A percentile compares a stretch with the other conserved stretches of the same genome.
Evolutionary conservation across 208 protist genomes (phyloP).

Genomic region (Histomonas meleagridis): DNA sequence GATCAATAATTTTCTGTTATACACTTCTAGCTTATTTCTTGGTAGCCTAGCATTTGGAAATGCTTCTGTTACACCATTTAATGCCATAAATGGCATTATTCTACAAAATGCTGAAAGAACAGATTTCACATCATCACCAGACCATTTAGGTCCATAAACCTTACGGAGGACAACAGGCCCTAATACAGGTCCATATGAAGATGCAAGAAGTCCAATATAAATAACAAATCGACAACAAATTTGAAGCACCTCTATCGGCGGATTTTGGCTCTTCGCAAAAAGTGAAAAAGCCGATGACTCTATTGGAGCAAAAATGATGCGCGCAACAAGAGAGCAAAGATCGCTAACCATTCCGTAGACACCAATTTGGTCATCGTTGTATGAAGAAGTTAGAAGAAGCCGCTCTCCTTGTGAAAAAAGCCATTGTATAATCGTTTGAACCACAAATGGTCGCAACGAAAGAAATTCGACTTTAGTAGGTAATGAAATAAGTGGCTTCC

Average conservation of each 20-base stretch:
- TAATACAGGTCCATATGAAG: background rate
- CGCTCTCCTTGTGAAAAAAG: conserved; percentile 23
- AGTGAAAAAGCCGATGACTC: background rate
- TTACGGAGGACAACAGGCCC: background rate
- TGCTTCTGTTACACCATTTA: conserved; percentile 7
- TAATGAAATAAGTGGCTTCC: background rate
- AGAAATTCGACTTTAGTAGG: background rate
- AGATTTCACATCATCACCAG: background rate
- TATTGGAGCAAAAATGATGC: background rate
- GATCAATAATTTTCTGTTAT: background rate
- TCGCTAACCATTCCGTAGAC: conserved; percentile 15
- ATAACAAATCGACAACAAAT: background rate
- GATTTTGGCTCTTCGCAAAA: background rate
- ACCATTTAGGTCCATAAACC: background rate
- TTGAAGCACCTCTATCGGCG: background rate
- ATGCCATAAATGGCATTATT: background rate
- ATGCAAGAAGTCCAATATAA: background rate
- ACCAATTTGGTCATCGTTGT: background rate
- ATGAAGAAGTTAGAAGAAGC: background rate
- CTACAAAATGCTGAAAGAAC: background rate
- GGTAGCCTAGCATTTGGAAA: background rate
- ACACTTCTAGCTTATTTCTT: background rate
- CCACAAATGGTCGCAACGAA: background rate
- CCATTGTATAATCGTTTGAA: conserved; percentile 32
- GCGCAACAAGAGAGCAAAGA: background rate